A percentile compares a stretch with the other conserved stretches of the same genome.
phyloP scores from a whole-genome alignment of 495 filamentous ascomycete genomes.

The Hypomontagnella monticulosa region DNA sequence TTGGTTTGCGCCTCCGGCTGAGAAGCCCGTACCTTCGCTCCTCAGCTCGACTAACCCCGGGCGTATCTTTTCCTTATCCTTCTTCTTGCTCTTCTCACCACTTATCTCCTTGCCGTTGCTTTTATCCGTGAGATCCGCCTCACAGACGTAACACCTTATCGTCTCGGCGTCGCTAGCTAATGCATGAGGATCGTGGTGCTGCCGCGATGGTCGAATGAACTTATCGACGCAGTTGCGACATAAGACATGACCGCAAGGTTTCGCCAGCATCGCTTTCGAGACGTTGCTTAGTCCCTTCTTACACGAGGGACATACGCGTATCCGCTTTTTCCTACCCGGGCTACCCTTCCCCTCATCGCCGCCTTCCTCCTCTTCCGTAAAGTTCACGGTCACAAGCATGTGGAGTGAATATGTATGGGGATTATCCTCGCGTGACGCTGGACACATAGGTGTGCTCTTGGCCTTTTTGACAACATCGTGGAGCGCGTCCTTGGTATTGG shows the following conservation, averaged over 20 bases:
- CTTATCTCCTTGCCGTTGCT: constrained; percentile 25
- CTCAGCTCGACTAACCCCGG: constrained; percentile 85
- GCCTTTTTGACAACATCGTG: constrained; percentile 68
- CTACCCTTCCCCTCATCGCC: constrained; percentile 39
- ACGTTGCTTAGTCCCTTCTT: constrained; percentile 85
- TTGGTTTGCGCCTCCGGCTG: constrained; percentile 81
- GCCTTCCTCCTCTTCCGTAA: constrained; percentile 76
- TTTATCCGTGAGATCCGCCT: constrained; percentile 72
- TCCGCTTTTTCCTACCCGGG: constrained; percentile 55
- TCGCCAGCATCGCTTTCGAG: constrained; percentile 84
- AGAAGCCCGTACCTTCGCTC: constrained; percentile 93
- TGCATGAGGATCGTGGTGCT: constrained; percentile 71
- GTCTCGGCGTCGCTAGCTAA: constrained; percentile 61
- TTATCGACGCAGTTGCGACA: constrained; percentile 89
- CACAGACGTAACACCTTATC: constrained; percentile 87
- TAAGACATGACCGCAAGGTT: constrained; percentile 93
- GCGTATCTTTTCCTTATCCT: constrained; percentile 66
- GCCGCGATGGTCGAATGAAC: constrained; percentile 74
- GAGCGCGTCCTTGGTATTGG: constrained; percentile 57
- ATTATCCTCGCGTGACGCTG: constrained; percentile 73
- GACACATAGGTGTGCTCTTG: constrained; percentile 82
- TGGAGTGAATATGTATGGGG: constrained; percentile 86
- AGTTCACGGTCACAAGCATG: constrained; percentile 79
- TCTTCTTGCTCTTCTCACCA: constrained; percentile 61
- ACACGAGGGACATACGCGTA: constrained; percentile 85